Evolutionary conservation across 1,284 basidiomycete genomes (phyloP).

Genomic region (Pholiota adiposa): DNA sequence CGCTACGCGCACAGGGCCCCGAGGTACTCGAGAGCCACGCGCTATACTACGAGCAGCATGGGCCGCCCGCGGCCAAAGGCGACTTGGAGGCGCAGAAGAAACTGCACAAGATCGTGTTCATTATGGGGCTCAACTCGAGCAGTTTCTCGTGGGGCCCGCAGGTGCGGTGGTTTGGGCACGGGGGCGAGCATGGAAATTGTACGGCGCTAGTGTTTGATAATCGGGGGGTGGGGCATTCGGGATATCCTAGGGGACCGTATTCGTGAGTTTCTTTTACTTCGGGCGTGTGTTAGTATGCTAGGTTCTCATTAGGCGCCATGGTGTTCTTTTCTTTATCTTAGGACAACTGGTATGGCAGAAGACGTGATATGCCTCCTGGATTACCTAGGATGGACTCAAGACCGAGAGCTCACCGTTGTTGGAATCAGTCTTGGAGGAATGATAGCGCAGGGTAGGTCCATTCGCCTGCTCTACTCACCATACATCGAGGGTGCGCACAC

Average conservation of each 20-base stretch:
- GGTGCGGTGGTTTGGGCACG: conserved; percentile 56
- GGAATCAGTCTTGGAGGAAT: conserved; percentile 87
- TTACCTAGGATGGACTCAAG: conserved; percentile 72
- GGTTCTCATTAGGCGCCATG: no score
- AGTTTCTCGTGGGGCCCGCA: conserved; percentile 68
- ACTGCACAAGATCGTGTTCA: conserved; percentile 64
- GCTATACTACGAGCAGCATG: conserved; percentile 79
- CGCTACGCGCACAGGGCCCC: conserved; percentile 50
- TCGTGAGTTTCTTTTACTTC: conserved; percentile 40
- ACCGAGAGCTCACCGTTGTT: conserved; percentile 71
- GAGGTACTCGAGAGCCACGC: conserved; percentile 65
- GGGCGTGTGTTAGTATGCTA: no score
- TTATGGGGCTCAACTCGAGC: conserved; percentile 76
- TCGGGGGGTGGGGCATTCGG: conserved; percentile 83
- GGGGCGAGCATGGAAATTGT: conserved; percentile 43
- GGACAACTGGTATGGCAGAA: conserved; percentile 80
- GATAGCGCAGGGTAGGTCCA: conserved; percentile 71
- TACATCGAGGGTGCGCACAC: neutral
- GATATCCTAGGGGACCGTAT: conserved; percentile 73
- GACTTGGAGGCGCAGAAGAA: conserved; percentile 54
- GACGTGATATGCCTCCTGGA: conserved; percentile 76
- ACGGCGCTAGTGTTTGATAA: conserved; percentile 85
- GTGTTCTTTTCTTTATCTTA: conserved; percentile 29
- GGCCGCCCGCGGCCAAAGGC: conserved; percentile 29
- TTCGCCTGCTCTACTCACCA: neutral